Evolutionary conservation across 495 filamentous ascomycete species (phyloP), one percentile per base, ranked within the genome.

Genomic region (Lophiotrema nucula): DNA sequence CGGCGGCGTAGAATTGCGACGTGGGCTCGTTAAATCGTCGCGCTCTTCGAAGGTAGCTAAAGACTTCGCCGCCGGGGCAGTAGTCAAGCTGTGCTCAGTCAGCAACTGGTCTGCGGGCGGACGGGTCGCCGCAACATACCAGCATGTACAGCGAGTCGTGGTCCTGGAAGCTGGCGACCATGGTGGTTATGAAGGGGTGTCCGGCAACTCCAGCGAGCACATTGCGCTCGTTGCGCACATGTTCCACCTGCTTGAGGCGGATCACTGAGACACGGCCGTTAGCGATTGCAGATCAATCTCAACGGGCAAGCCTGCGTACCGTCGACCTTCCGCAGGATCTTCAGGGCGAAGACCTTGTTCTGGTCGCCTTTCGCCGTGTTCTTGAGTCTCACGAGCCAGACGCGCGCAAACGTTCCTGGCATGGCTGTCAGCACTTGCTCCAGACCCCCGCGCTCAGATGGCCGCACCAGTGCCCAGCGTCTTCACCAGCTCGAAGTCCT

Each of bases 201-300:
- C 90, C 91, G 44, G 89, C 82, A 26, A 97, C 92, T 52, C 89
- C 87, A 57, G 87, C 83, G 4, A 98, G 84, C 16, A 95, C 87
- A 60, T 83, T 83, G 31, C 93, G 85, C 76, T 98, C 93, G 71
- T 96, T 93, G 62, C 89, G 87, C 55, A 97, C 91, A 77, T 97
- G 93, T 74, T 97, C 93, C 63, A 97, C 86, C 74, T 98, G 93
- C 79, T 98, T 97, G 60, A 97, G 77, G 62, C 89, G 89, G 75
- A 98, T 92, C 55, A 97, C 91, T 89, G 73, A 52, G 54, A 61
- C 51, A 53, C 13, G 35, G 37, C 56, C 26, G 35, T 65, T 57
- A 65, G 62, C 53, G 35, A 46, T 47, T 53, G 56, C 43, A 33
- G 38, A 27, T 10, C 33, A 5, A 8, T 13, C n/a, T 12, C 28